Base-by-base conservation (phyloP, 371 early-diverging fungal species). In the Circinella minor region DNA sequence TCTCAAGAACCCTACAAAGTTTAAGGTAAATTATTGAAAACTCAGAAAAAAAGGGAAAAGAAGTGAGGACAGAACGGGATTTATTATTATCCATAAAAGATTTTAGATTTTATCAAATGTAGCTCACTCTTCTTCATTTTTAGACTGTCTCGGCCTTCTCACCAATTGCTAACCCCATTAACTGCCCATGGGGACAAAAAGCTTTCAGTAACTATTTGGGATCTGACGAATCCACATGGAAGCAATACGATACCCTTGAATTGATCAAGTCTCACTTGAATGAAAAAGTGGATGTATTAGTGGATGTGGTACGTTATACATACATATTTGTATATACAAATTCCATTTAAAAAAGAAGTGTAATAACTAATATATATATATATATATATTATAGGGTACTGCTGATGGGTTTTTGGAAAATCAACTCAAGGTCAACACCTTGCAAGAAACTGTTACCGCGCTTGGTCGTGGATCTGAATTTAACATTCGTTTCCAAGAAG, bases 131-230 rank as follows among this genome's bases (percentile, higher is more conserved):
- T 57, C 9, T 36, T 57, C 9, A 14, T 57, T 43, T 51, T 5
- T 72, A 84, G 85, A 81, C 89, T 43, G 89, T 88, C n/a, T 93
- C 95, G 5, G 96, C 93, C 0, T 94, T 96, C 72, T 85, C 95
- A 2, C 96, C 96, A 15, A 93, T 96, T 71, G 83, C 88, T 60
- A 88, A 93, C 67, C 92, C 94, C 7, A 81, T 80, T 20, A 74
- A 88, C 13, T 91, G 92, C 57, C 76, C 84, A 11, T 94, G 94
- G 95, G 95, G 95, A 51, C 76, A 81, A 66, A 92, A 92, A 73
- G 94, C 95, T 5, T 90, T 95, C 72, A 71, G 81, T 6, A 90
- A 84, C 17, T 96, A 94, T 68, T 82, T 96, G 11, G 95, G 95
- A 36, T 11, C 74, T 13, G 79, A 85, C 6, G 68, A 80, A 48